These are phyloP conservation scores for Sporothrix variecibatus DNA, from an alignment of 2,329 filamentous ascomycete genomes.

Conservation along the genomic window DNA sequence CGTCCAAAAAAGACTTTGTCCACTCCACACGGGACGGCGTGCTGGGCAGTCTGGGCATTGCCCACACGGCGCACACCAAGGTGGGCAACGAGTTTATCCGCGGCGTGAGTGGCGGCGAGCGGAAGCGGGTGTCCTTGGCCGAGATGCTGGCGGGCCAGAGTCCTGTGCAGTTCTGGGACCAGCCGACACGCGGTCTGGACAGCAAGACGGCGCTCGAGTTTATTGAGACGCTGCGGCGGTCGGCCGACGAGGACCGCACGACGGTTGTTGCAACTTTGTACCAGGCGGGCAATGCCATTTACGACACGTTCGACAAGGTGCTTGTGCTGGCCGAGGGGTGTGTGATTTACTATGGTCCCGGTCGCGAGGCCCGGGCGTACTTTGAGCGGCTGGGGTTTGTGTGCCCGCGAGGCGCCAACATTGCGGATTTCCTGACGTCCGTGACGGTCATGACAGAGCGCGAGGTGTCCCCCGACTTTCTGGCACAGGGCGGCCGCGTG, in stretches of 20 bases:
- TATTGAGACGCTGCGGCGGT: constrained; percentile 61
- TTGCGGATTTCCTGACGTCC: constrained; percentile 70
- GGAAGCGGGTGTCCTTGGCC: constrained; percentile 65
- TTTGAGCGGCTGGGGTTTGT: constrained; percentile 68
- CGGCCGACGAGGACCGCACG: constrained; percentile 59
- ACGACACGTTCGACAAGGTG: constrained; percentile 33
- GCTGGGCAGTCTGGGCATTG: constrained; percentile 73
- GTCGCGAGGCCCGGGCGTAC: constrained; percentile 62
- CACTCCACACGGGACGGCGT: constrained; percentile 68
- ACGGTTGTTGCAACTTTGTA: constrained; percentile 73
- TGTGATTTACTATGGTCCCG: constrained; percentile 58
- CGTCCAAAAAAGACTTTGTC: constrained; percentile 47
- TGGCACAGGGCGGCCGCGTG: constrained; percentile 36
- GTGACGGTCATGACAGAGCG: constrained; percentile 64
- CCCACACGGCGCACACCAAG: constrained; percentile 70
- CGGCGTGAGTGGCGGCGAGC: constrained; percentile 73
- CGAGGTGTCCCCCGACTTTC: constrained; percentile 52
- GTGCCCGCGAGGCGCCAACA: constrained; percentile 66
- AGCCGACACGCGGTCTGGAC: constrained; percentile 71
- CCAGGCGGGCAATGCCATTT: constrained; percentile 68
- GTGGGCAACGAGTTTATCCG: constrained; percentile 76
- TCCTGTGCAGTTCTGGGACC: constrained; percentile 66
- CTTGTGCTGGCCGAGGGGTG: constrained; percentile 30
- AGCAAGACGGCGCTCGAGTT: constrained; percentile 67
- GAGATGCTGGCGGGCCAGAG: constrained; percentile 61